Evolutionary conservation across 345 rosid genomes (phyloP), one percentile per base, ranked within the genome.

Genomic region (Gossypioides kirkii): DNA sequence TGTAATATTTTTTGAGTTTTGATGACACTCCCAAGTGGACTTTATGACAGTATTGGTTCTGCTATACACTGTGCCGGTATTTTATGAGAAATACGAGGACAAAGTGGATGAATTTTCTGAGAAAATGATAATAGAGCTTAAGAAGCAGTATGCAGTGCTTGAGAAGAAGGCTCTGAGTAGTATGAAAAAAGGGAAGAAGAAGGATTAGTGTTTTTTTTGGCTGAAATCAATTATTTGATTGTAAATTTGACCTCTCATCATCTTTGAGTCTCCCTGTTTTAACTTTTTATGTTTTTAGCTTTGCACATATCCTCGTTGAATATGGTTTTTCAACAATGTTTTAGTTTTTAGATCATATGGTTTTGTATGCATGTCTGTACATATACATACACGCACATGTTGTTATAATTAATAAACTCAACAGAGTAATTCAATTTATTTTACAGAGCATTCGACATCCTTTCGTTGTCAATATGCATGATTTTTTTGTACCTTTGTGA

Each of bases 51-150:
- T 63, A 64, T 83, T 92, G 68, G 85, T 95, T 9, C 63, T 88
- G 74, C 83, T 91, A 26, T 84, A 78, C 74, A 88, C 98, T 0
- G 83, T 89, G 6, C 99, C 98, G 0, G 84, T 90, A 58, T 45
- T 85, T 13, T 95, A 95, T 20, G 98, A 95, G 89, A 93, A 86
- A 76, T 91, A 87, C 6, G 99, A 90, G 72, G 97, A 95, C 81
- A 78, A 90, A 77, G 84, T 92, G 3, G 99, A 95, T 73, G 81
- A 89, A 3, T 85, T 87, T 63, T 86, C 85, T 25, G 96, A 91
- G 91, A 95, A 90, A 82, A 96, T 92, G 26, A 65, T 82, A 77
- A 68, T 77, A 3, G 90, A 91, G 89, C 73, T 91, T 77, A 95
- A 86, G 90, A 95, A 86, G 85, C 97, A 88, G 78, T 95, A 86